These are phyloP conservation scores for Metschnikowia continentalis DNA, from an alignment of 805 yeast genomes.

Conservation along the genomic window DNA sequence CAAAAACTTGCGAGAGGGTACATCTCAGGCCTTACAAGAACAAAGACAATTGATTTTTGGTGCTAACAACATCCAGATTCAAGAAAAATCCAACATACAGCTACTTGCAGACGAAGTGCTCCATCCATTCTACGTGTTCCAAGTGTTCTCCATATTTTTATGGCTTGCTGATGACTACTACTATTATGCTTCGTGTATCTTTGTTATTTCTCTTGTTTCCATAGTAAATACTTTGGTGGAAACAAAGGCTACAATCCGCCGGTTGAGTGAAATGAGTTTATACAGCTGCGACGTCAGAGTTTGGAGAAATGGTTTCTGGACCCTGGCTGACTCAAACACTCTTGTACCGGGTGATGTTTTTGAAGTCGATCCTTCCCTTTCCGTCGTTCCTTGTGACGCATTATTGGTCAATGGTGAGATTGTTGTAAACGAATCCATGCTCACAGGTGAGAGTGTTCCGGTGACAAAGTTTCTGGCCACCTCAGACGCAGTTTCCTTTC, in stretches of 20 bases:
- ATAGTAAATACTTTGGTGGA: constrained; percentile 80
- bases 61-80: constrained; percentile 66
- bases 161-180: constrained; percentile 93
- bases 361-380: constrained; percentile 82
- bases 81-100: constrained; percentile 61
- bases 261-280: constrained; percentile 69
- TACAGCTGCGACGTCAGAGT: constrained; percentile 82
- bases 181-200: constrained; percentile 91
- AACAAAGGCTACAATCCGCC: constrained; percentile 67
- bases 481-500: constrained; percentile 52
- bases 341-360: constrained; percentile 95
- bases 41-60: constrained; percentile 76
- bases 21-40: constrained; percentile 62
- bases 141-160: constrained; percentile 81
- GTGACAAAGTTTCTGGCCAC: constrained; percentile 75
- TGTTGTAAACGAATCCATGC: constrained; percentile 95
- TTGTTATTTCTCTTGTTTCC: constrained; percentile 77
- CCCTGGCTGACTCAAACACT: constrained; percentile 66
- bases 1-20: constrained; percentile 57
- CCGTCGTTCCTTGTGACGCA: constrained; percentile 83
- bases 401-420: constrained; percentile 86
- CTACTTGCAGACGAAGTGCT: constrained; percentile 80
- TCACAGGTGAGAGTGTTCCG: constrained; percentile 98
- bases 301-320: constrained; percentile 92
- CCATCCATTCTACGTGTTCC: constrained; percentile 95